Conservation (phyloP, 768 basidiomycete species). For the Termitomyces heimii region DNA sequence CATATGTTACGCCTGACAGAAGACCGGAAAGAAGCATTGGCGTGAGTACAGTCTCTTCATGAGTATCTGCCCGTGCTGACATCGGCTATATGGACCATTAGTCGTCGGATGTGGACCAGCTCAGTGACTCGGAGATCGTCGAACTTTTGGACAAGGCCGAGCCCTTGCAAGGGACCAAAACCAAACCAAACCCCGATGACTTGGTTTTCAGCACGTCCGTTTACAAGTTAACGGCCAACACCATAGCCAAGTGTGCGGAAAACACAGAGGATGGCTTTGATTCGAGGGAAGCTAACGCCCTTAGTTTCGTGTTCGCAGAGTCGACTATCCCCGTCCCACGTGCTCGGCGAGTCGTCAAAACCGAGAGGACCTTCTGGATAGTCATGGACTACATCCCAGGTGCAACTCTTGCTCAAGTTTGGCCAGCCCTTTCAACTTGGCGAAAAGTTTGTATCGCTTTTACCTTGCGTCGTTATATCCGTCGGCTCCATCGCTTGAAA, state of each 20-base stretch:
- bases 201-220: not conserved
- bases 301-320: too few relatives aligned
- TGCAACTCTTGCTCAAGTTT: slow-evolving; percentile 8
- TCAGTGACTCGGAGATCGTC: not conserved
- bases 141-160: not conserved
- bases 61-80: not conserved
- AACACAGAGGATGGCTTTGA: not conserved
- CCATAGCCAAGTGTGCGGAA: not conserved
- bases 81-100: not conserved
- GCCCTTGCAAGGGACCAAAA: not conserved
- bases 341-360: not conserved
- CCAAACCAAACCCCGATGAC: not conserved
- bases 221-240: not conserved
- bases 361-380: not conserved
- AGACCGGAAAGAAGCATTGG: too few relatives aligned
- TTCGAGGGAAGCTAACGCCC: not conserved
- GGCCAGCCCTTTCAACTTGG: slow-evolving; percentile 11
- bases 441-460: too few relatives aligned
- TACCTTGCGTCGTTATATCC: too few relatives aligned
- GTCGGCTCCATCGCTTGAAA: too few relatives aligned
- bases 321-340: too few relatives aligned
- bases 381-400: slow-evolving; percentile 17
- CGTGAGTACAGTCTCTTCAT: too few relatives aligned
- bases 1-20: too few relatives aligned
- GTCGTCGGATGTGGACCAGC: not conserved